A percentile compares a stretch with the other conserved stretches of the same genome.
Evolutionary conservation across 1,139 yeast species (phyloP).

Genomic region (Meyerozyma carpophila): DNA sequence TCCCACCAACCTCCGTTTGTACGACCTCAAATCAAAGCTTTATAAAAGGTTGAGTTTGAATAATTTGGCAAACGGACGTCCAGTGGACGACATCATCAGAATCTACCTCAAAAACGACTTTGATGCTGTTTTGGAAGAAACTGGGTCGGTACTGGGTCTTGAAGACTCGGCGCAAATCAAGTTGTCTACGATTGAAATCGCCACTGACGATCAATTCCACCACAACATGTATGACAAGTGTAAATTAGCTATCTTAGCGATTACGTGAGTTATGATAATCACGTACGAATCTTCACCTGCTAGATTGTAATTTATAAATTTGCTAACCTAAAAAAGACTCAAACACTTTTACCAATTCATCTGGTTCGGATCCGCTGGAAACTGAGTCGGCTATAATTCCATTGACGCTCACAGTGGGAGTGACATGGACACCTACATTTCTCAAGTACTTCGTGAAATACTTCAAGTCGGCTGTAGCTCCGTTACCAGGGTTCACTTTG

Average conservation of each 20-base stretch:
- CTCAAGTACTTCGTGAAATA: slow-evolving; percentile 70
- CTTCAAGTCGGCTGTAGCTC: slow-evolving; percentile 57
- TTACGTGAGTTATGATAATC: not conserved
- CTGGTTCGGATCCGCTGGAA: slow-evolving; percentile 34
- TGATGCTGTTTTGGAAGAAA: slow-evolving; percentile 11
- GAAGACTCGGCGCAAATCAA: not conserved
- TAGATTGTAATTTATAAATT: not conserved
- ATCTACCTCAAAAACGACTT: slow-evolving; percentile 12
- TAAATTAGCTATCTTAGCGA: slow-evolving; percentile 10
- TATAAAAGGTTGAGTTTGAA: slow-evolving; percentile 52
- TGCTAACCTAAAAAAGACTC: slow-evolving; percentile 7
- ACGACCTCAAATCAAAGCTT: slow-evolving; percentile 59
- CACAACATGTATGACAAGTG: slow-evolving; percentile 12
- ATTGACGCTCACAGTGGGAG: slow-evolving; percentile 75
- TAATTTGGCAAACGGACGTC: not conserved
- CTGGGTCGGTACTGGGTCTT: slow-evolving; percentile 7
- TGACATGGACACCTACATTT: slow-evolving; percentile 75
- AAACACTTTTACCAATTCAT: slow-evolving; percentile 27
- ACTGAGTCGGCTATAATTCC: slow-evolving; percentile 48
- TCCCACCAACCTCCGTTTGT: slow-evolving; percentile 54
- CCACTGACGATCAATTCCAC: slow-evolving; percentile 12
- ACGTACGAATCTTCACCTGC: not conserved
- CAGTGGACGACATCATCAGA: slow-evolving; percentile 1
- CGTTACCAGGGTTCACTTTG: slow-evolving; percentile 54
- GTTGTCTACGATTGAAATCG: slow-evolving; percentile 6